Evolutionary conservation across 805 yeast genomes (phyloP).

Genomic region (Middelhovenomyces tepae): DNA sequence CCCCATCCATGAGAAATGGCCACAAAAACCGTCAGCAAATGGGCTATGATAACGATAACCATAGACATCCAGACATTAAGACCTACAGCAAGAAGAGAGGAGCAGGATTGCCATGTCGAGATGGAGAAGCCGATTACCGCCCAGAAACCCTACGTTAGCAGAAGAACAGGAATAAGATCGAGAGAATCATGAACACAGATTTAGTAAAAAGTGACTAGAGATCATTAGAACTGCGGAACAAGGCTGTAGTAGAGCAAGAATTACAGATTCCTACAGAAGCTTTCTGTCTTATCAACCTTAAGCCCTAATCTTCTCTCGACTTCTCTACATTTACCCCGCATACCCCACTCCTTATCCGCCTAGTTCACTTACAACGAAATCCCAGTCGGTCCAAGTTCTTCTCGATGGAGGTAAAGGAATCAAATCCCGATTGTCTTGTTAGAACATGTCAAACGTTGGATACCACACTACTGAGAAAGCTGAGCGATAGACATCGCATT

Average conservation of each 20-base stretch:
- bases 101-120: conserved; percentile 35
- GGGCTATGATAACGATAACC: conserved; percentile 36
- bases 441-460: not conserved
- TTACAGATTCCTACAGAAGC: too few species aligned
- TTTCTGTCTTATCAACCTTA: too few species aligned
- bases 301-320: too few species aligned
- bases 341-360: too few species aligned
- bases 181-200: too few species aligned
- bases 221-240: too few species aligned
- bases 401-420: conserved; percentile 24
- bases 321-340: too few species aligned
- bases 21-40: conserved; percentile 31
- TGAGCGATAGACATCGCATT: too few species aligned
- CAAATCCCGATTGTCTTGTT: not conserved
- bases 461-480: too few species aligned
- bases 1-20: conserved; percentile 38
- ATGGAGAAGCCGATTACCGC: conserved; percentile 27
- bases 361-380: too few species aligned
- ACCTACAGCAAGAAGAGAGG: conserved; percentile 37
- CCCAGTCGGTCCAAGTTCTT: conserved; percentile 40
- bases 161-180: conserved; percentile 19
- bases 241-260: too few species aligned
- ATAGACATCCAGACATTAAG: conserved; percentile 36
- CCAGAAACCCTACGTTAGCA: conserved; percentile 14
- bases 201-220: too few species aligned